Percentiles rank a stretch among this genome's conserved stretches.
Evolutionary conservation across 306 rosid genomes (phyloP).

Genomic region (Quercus bicolor): DNA sequence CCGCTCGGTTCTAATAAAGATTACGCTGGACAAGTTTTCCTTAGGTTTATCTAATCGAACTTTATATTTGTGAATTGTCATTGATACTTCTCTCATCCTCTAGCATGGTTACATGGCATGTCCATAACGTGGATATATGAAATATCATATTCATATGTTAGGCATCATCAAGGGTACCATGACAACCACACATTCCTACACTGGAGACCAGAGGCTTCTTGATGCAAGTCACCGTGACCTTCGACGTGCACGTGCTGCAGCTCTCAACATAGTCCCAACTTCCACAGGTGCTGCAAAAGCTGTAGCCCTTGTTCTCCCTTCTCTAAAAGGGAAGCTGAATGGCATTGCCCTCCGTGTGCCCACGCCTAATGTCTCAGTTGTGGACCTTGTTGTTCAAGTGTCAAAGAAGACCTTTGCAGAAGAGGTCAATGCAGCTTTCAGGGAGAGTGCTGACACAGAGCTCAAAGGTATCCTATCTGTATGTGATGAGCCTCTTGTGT

Average conservation of each 20-base stretch:
- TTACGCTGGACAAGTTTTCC: not conserved
- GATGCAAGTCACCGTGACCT: constrained; percentile 99
- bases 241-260: constrained; percentile 93
- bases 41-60: not conserved
- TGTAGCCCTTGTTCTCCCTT: constrained; percentile 87
- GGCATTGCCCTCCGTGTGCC: constrained; percentile 97
- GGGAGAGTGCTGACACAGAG: constrained; percentile 83
- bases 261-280: constrained; percentile 92
- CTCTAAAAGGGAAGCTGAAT: constrained; percentile 87
- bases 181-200: constrained; percentile 98
- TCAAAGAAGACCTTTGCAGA: constrained; percentile 92
- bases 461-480: constrained; percentile 75
- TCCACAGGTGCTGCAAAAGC: constrained; percentile 99
- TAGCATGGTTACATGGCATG: not conserved
- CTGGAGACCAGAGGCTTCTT: constrained; percentile 97
- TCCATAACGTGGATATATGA: not conserved
- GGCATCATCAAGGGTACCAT: constrained; percentile 97
- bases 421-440: constrained; percentile 88
- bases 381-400: constrained; percentile 92
- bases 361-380: constrained; percentile 94
- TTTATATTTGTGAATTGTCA: not conserved
- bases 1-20: not conserved
- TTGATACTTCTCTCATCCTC: not conserved
- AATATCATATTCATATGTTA: not conserved
- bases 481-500: constrained; percentile 95